Conservation (phyloP, 257 asterid species). For the Leonotis leonurus region DNA sequence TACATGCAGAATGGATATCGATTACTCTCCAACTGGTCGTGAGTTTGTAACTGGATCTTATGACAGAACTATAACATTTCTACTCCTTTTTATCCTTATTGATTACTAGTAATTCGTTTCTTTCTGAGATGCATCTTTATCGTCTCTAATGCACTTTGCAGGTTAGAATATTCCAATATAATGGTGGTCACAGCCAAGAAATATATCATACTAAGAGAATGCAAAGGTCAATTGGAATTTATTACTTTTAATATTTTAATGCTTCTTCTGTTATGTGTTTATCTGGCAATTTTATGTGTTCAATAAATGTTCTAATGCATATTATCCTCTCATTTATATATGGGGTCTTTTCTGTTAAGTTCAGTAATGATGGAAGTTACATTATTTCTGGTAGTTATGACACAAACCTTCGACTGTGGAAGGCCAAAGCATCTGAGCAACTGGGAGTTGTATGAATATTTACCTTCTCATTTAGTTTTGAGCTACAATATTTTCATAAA, state of each 20-base stretch:
- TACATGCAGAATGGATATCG: slow-evolving; percentile 82
- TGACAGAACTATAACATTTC: slow-evolving; percentile 80
- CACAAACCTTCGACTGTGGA: slow-evolving; percentile 93
- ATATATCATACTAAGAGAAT: slow-evolving; percentile 92
- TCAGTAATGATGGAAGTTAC: slow-evolving; percentile 78
- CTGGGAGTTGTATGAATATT: slow-evolving; percentile 75
- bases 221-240: slow-evolving; percentile 63
- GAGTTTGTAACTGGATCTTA: slow-evolving; percentile 98
- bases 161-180: slow-evolving; percentile 86
- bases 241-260: neutral
- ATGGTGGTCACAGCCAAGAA: slow-evolving; percentile 97
- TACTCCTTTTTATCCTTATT: neutral
- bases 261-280: neutral
- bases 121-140: neutral
- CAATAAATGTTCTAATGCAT: slow-evolving; percentile 21
- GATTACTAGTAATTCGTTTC: neutral
- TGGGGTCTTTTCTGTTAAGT: slow-evolving; percentile 95
- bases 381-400: slow-evolving; percentile 93
- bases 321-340: slow-evolving; percentile 6
- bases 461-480: slow-evolving; percentile 6
- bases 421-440: slow-evolving; percentile 96
- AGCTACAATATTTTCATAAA: too few species aligned
- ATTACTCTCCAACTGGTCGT: slow-evolving; percentile 96
- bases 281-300: neutral
- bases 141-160: slow-evolving; percentile 28